These are phyloP conservation scores for Coprinopsis marcescibilis DNA, from an alignment of 768 basidiomycete genomes.

Conservation along the genomic window DNA sequence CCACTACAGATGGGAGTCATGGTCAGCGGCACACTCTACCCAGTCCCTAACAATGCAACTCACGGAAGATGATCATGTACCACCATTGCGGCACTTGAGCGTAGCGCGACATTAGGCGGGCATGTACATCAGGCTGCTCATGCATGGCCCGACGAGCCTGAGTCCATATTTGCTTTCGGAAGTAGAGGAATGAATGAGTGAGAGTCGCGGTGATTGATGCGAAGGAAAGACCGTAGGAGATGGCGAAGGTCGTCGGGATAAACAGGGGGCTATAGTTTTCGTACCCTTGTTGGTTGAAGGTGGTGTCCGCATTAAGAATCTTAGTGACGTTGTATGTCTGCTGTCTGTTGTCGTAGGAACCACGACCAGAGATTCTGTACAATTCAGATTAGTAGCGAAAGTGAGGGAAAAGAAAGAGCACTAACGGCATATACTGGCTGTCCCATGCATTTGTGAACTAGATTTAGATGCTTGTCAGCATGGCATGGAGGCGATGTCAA, in stretches of 20 bases:
- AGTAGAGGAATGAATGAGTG: constrained; percentile 65
- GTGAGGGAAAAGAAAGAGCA: constrained; percentile 7
- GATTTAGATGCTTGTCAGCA: background rate
- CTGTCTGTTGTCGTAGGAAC: constrained; percentile 64
- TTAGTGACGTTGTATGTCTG: constrained; percentile 47
- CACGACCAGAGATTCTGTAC: constrained; percentile 49
- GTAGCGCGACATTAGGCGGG: constrained; percentile 74
- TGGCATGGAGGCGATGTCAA: constrained; percentile 2
- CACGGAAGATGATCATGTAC: constrained; percentile 64
- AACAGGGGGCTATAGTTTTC: constrained; percentile 55
- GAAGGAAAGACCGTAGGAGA: constrained; percentile 80
- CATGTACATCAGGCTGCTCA: constrained; percentile 83
- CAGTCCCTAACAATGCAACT: constrained; percentile 27
- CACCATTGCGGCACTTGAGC: constrained; percentile 80
- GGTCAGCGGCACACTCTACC: too few relatives aligned
- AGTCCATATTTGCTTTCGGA: constrained; percentile 72
- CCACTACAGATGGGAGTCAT: constrained; percentile 25
- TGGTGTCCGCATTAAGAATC: constrained; percentile 48
- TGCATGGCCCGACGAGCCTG: constrained; percentile 65
- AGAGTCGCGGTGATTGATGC: constrained; percentile 73
- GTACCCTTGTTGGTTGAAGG: constrained; percentile 53
- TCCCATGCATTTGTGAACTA: constrained; percentile 63
- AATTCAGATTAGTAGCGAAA: constrained; percentile 12
- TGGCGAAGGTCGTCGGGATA: constrained; percentile 67
- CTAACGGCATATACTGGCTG: constrained; percentile 49